Conservation (phyloP, 2,329 filamentous ascomycete species). For the Coniella lustricola region DNA sequence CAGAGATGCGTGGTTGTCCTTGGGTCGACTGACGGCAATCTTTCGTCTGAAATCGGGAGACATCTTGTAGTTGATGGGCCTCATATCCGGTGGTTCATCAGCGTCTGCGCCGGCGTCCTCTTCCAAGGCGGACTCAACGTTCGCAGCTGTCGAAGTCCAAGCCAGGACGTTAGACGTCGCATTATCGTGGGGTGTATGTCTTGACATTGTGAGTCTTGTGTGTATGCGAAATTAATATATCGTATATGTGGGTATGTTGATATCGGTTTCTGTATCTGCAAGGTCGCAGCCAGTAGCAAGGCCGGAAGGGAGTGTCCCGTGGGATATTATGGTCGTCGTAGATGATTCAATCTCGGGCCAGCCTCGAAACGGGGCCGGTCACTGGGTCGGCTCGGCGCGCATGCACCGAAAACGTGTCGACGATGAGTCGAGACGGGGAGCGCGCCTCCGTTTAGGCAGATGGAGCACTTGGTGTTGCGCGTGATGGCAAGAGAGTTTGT, state of each 20-base stretch:
- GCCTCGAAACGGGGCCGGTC: slow-evolving; percentile 7
- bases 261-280: background rate
- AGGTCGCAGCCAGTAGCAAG: slow-evolving; percentile 2
- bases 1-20: slow-evolving; percentile 66
- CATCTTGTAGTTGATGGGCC: slow-evolving; percentile 18
- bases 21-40: slow-evolving; percentile 36
- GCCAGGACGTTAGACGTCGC: slow-evolving; percentile 37
- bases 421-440: slow-evolving; percentile 7
- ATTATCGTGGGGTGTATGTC: slow-evolving; percentile 29
- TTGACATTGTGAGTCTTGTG: slow-evolving; percentile 17
- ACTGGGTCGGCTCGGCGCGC: slow-evolving; percentile 4
- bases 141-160: slow-evolving; percentile 37
- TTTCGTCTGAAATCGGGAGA: slow-evolving; percentile 37
- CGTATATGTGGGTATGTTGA: slow-evolving; percentile 2
- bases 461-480: slow-evolving; percentile 17
- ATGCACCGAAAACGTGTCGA: background rate
- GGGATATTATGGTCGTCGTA: slow-evolving; percentile 6
- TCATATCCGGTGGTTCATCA: slow-evolving; percentile 78
- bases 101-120: slow-evolving; percentile 67
- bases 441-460: slow-evolving; percentile 12
- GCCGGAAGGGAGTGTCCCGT: slow-evolving; percentile 8
- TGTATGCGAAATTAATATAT: background rate
- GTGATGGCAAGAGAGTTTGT: slow-evolving; percentile 23
- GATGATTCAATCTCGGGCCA: slow-evolving; percentile 3
- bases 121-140: slow-evolving; percentile 36